Percentiles rank a stretch among this genome's conserved stretches.
phyloP scores from a whole-genome alignment of 148 eudicot genomes.

The Vaccinium vitisidaea region DNA sequence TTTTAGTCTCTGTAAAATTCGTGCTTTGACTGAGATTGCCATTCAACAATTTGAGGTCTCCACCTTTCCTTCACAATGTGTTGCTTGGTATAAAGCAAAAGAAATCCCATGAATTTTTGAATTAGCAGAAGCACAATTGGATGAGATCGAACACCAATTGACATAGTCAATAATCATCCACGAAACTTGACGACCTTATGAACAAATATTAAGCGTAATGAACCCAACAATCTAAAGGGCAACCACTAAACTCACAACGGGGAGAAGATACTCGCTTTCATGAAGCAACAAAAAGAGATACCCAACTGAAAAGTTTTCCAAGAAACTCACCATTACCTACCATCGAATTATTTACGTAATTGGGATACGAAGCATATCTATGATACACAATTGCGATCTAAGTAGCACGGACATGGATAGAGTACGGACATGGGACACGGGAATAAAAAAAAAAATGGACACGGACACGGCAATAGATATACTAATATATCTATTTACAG shows the following conservation, averaged over 20 bases:
- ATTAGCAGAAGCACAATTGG: not conserved
- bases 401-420: too few relatives aligned
- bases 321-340: not conserved
- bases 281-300: not conserved
- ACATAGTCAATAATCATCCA: not conserved
- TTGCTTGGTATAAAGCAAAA: not conserved
- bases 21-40: not conserved
- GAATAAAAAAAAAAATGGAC: too few relatives aligned
- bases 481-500: too few relatives aligned
- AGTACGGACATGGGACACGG: too few relatives aligned
- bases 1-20: not conserved
- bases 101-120: not conserved
- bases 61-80: not conserved
- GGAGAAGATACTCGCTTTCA: not conserved
- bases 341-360: not conserved
- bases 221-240: not conserved
- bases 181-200: not conserved
- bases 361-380: not conserved
- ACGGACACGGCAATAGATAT: too few relatives aligned
- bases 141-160: not conserved
- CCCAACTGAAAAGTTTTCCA: not conserved
- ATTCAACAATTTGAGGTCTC: not conserved
- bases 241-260: not conserved
- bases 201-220: not conserved
- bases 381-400: not conserved